Evolutionary conservation across 176 grass and related monocot genomes (phyloP).

Genomic region (Rhynchospora pubera): DNA sequence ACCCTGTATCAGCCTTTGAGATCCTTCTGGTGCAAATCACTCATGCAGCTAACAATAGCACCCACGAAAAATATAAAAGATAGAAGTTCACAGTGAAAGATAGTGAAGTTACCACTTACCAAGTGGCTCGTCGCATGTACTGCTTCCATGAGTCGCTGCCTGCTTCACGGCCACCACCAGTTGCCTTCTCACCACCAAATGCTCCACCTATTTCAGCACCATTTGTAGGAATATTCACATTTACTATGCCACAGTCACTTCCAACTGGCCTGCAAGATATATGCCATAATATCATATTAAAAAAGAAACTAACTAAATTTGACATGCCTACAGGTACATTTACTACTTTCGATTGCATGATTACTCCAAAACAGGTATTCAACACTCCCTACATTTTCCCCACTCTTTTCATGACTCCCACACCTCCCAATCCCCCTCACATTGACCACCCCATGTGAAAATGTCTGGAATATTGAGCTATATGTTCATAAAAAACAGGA

Average conservation of each 20-base stretch:
- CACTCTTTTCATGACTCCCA: too few relatives aligned
- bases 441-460: not conserved
- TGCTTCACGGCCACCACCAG: constrained; percentile 89
- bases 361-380: not conserved
- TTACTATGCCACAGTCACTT: constrained; percentile 96
- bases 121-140: constrained; percentile 93
- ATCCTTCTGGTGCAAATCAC: not conserved
- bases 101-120: constrained; percentile 38
- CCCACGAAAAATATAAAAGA: not conserved
- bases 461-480: not conserved
- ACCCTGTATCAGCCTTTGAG: constrained; percentile 46
- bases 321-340: not conserved
- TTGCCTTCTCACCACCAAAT: constrained; percentile 99
- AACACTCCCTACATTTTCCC: too few relatives aligned
- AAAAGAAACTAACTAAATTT: not conserved
- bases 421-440: not conserved
- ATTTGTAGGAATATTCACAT: constrained; percentile 98
- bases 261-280: constrained; percentile 61
- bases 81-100: not conserved
- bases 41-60: not conserved
- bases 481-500: not conserved
- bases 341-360: not conserved
- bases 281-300: not conserved
- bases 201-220: constrained; percentile 97
- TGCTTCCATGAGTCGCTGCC: constrained; percentile 99